Evolutionary conservation across 306 rosid genomes (phyloP), one percentile per base, ranked within the genome.

Genomic region (Cyamopsis tetragonoloba): DNA sequence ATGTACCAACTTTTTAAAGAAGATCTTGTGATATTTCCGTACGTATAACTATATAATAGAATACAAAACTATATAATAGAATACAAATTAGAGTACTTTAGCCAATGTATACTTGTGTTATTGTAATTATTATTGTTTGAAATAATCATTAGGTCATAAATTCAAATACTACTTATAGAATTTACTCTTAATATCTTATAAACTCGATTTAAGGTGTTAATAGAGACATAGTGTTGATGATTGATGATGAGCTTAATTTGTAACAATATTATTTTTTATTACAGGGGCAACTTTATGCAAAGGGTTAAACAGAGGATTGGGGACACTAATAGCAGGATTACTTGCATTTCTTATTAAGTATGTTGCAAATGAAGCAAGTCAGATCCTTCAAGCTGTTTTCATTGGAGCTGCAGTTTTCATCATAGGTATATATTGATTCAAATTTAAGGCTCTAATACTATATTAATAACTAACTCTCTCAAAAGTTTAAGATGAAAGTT

Each of bases 271-370:
- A n/a, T n/a, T n/a, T 15, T 54, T 64, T 62, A 14, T 31, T 14
- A 74, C 70, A 92, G 96, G 98, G 58, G 98, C 96, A 77, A 92
- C 98, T 18, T 71, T 92, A 44, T 87, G 92, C 92, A 92, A 92
- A 77, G 98, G 96, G 34, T 81, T 92, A 0, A 92, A 92, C 66
- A 87, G 98, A 85, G 98, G 92, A 71, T 53, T 92, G 47, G 98
- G 98, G 73, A 89, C 98, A 15, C 46, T 92, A 2, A 30, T 87
- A 62, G 96, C 96, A 7, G 96, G 95, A 70, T 68, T 83, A 66
- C 54, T 92, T 48, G 92, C 95, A 8, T 79, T 89, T 63, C 55
- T 87, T 20, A 48, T 89, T 2, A 83, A 89, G 81, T 85, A 62
- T 67, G 66, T 82, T 43, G 85, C 95, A 28, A 56, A 66, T 56